phyloP scores from a whole-genome alignment of 2,329 filamentous ascomycete species.

The Fusarium cyanostomum region DNA sequence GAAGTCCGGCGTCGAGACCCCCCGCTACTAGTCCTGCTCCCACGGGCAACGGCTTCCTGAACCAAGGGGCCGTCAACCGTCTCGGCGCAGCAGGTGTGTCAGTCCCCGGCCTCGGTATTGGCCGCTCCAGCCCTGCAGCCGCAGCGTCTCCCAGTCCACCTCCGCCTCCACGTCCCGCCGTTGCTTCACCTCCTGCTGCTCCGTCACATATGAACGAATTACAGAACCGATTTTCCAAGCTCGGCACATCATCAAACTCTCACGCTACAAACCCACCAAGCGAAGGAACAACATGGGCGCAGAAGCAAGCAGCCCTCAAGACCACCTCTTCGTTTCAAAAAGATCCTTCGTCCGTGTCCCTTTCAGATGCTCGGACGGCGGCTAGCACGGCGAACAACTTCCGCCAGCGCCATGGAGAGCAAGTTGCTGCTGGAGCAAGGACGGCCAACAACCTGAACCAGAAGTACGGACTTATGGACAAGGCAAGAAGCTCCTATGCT shows the following conservation, averaged over 20 bases:
- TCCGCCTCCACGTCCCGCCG: slow-evolving; percentile 38
- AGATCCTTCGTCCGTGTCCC: slow-evolving; percentile 68
- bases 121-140: slow-evolving; percentile 49
- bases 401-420: slow-evolving; percentile 74
- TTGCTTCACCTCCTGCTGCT: slow-evolving; percentile 34
- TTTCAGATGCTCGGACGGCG: slow-evolving; percentile 66
- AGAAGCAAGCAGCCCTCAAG: slow-evolving; percentile 70
- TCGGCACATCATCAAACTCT: slow-evolving; percentile 51
- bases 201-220: slow-evolving; percentile 68
- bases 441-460: slow-evolving; percentile 67
- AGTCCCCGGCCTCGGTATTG: slow-evolving; percentile 81
- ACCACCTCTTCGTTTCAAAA: slow-evolving; percentile 69
- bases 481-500: slow-evolving; percentile 44
- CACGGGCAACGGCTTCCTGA: slow-evolving; percentile 49
- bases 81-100: slow-evolving; percentile 79
- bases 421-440: slow-evolving; percentile 68
- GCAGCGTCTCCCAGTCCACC: slow-evolving; percentile 42
- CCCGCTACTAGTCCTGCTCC: slow-evolving; percentile 36
- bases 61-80: slow-evolving; percentile 69
- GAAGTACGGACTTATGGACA: slow-evolving; percentile 65
- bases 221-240: slow-evolving; percentile 71
- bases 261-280: slow-evolving; percentile 40
- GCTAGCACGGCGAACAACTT: slow-evolving; percentile 74
- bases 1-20: slow-evolving; percentile 42
- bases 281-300: slow-evolving; percentile 69